Conservation (phyloP, 495 filamentous ascomycete species). For the Penicillium angulare region DNA sequence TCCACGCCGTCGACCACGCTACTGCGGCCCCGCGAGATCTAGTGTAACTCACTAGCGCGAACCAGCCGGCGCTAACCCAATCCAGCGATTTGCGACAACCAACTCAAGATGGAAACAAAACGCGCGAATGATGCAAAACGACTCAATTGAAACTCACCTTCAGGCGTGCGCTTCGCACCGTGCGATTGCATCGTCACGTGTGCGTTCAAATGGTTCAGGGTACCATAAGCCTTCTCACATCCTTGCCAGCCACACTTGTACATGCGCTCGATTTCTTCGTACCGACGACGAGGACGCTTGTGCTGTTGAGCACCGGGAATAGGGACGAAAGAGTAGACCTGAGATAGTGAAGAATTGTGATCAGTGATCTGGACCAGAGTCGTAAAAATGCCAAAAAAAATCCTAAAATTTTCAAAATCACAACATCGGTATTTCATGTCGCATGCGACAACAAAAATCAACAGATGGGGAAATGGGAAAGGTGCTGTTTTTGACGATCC, state of each 20-base stretch:
- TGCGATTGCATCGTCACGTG: slow-evolving; percentile 99
- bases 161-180: slow-evolving; percentile 86
- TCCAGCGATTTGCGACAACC: slow-evolving; percentile 37
- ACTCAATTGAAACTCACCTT: slow-evolving; percentile 65
- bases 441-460: no score
- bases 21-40: slow-evolving; percentile 46
- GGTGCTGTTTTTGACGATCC: slow-evolving; percentile 34
- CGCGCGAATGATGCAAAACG: background rate
- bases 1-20: slow-evolving; percentile 42
- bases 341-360: slow-evolving; percentile 28
- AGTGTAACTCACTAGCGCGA: slow-evolving; percentile 54
- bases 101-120: background rate
- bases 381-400: slow-evolving; percentile 11
- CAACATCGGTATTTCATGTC: no score
- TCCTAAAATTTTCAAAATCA: background rate
- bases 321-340: slow-evolving; percentile 98
- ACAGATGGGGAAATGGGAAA: no score
- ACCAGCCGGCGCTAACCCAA: slow-evolving; percentile 31
- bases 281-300: slow-evolving; percentile 89
- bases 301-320: slow-evolving; percentile 97
- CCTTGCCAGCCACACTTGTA: slow-evolving; percentile 99
- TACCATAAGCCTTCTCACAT: slow-evolving; percentile 97
- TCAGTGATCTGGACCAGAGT: background rate
- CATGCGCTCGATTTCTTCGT: slow-evolving; percentile 99
- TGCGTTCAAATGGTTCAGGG: slow-evolving; percentile 92